Base-by-base conservation (phyloP, 164 flowering plant genomes). In the Tinospora cordifolia region DNA sequence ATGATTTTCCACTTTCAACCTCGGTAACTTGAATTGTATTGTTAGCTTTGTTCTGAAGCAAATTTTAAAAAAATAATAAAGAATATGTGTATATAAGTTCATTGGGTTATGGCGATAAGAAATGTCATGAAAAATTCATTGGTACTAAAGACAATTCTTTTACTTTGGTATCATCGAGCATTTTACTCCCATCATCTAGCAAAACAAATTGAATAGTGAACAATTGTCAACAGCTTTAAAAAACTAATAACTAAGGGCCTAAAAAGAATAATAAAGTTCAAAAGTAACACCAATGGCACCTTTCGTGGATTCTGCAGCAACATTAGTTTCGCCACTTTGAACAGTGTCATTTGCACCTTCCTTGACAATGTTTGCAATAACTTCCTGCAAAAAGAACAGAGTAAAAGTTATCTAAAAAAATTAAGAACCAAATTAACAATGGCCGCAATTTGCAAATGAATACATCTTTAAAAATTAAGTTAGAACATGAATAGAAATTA, bases 1-100 rank as follows among this genome's bases (percentile, higher is more conserved):
- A 95, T 15, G 75, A 65, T 68, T 73, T 82, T 70, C 75, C 84
- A 76, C 69, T 81, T 75, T 84, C 93, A 72, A 77, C 84, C 21
- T 73, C 72, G 49, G 72, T 68, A 19, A 49, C 66, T 67, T 66
- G 72, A 66, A 22, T 70, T 46, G 62, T 46, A 71, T 46, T 71
- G 59, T 25, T 75, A 67, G 21, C 51, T 59, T 63, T 38, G 25
- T 66, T 70, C 92, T 82, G 82, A 66, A 26, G 71, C 57, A 77
- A 22, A 76, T 71, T 65, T 44, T 22, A 66, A 63, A 26, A 11
- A 27, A 62, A 8, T n/a, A n/a, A n/a, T n/a, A 24, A 51, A 62
- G 44, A 69, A 15, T 2, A 40, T 15, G 25, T 62, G 19, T 30
- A 6, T 6, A 27, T 3, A 59, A 44, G 44, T 38, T 59, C 11